Base-by-base conservation (phyloP, 352 stramenopile species). In the Globisporangium barbulae region DNA sequence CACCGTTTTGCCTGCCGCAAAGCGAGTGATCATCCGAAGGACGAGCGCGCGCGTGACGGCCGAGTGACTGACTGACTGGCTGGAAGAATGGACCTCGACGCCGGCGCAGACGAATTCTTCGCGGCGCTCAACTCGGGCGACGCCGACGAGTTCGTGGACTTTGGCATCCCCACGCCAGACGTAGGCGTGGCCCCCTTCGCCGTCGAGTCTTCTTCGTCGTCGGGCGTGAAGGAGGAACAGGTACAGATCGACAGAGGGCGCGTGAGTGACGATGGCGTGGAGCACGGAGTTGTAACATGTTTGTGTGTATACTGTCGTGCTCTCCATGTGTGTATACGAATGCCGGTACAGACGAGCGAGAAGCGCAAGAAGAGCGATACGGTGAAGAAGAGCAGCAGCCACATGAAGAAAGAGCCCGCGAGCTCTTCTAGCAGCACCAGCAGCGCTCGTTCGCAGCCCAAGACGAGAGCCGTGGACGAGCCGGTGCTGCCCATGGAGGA, bases 401-500 rank as follows among this genome's bases (percentile, higher is more conserved):
- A 45, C 35, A 61, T 70, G 25, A 71, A 71, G 57, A 90, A 84
- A 59, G 81, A 90, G 21, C 60, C 49, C 30, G 25, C 44, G 25
- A 56, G 28, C 50, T 48, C 42, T 22, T 48, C 42, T 10, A 64
- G 35, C 55, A 65, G 41, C 55, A 28, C 25, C 25, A 69, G 12
- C 59, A 62, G 37, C 64, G 70, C 59, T 63, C 71, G 35, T 57
- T 66, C 9, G 53, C 73, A 69, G 41, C 66, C 74, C 9, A 88
- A 83, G 66, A 65, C 74, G 41, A 76, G 81, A 64, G 22, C 63
- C 21, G 45, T 63, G 12, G 71, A 79, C 21, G 83, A 89, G 55
- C 81, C 82, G 22, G 59, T 79, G 50, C 68, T 96, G 42, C 85
- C 87, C 10, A 94, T 94, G 83, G 87, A 96, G 59, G 87, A 96